Base-by-base conservation (phyloP, 176 grass and related monocot species). In the Neostapfia colusana region DNA sequence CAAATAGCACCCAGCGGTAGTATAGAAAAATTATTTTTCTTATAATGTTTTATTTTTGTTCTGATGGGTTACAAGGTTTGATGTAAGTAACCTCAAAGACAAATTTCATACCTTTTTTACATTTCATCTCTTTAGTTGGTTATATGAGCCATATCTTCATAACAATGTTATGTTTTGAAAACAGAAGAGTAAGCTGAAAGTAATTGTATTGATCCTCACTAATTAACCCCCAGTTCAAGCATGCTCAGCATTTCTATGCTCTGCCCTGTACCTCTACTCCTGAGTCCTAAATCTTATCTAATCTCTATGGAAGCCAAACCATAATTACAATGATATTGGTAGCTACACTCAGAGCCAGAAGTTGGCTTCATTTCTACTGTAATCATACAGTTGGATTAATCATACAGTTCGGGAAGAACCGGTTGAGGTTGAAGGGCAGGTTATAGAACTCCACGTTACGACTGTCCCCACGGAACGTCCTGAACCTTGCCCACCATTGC, bases 401-500 rank as follows among this genome's bases (percentile, higher is more conserved):
- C 78, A 36, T 42, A 8, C 15, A 13, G 46, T 39, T 67, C 53
- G 91, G 91, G 69, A 93, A 93, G 82, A 93, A 90, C 3, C 88
- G 78, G 70, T 93, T 85, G 44, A 93, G 85, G 72, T 88, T 90
- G 63, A 93, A 90, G 1, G 88, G 91, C 39, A 93, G 91, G 18
- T 66, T 85, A 70, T 93, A 93, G 42, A 93, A 90, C 78, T 93
- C 91, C 81, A 81, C 88, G 15, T 83, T 93, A 49, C 91, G 63
- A 21, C 57, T 88, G 27, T 93, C 91, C 1, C 91, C 88, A 0
- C 84, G 67, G 43, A 90, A 93, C 0, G 78, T 93, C 46, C 91
- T 76, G 73, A 93, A 93, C 62, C 85, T 85, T 20, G 73, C 70
- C 91, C 91, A 93, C 88, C 87, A 93, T n/a, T 74, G 85, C 91